These are phyloP conservation scores for Albophoma yamanashiensis DNA, from an alignment of 2,329 filamentous ascomycete species.

Conservation along the genomic window DNA sequence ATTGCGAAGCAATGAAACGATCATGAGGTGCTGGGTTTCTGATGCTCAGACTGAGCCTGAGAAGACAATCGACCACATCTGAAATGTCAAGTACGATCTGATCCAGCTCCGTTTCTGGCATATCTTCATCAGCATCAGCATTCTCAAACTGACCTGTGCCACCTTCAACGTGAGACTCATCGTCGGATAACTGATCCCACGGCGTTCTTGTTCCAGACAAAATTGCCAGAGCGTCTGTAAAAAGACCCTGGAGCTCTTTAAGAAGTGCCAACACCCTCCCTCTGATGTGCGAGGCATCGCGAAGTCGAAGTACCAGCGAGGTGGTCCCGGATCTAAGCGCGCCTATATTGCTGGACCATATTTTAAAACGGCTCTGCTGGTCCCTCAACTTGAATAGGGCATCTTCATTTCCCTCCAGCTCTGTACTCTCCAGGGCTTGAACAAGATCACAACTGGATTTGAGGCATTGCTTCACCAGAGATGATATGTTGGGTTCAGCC, in stretches of 20 bases:
- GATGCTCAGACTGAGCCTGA: conserved; percentile 25
- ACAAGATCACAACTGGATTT: not conserved
- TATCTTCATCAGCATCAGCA: not conserved
- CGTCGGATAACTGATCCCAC: not conserved
- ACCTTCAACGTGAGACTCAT: not conserved
- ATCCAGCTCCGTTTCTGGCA: conserved; percentile 5
- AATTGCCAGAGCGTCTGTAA: not conserved
- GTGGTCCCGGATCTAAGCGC: not conserved
- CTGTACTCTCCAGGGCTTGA: not conserved
- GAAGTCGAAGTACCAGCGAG: not conserved
- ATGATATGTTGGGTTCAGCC: not conserved
- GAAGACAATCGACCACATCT: conserved; percentile 19
- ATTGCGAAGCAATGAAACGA: conserved; percentile 9
- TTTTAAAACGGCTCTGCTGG: not conserved
- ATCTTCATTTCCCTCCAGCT: not conserved
- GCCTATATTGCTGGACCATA: not conserved
- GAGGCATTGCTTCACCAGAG: not conserved
- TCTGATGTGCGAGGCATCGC: not conserved
- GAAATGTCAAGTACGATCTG: conserved; percentile 10
- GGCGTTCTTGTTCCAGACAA: conserved; percentile 3
- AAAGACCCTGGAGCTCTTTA: not conserved
- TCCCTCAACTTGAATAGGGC: not conserved
- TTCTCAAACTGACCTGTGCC: not conserved
- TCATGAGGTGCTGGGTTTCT: conserved; percentile 24
- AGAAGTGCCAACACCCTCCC: not conserved